phyloP scores from a whole-genome alignment of 352 stramenopile species.

The Pythium biforme region DNA sequence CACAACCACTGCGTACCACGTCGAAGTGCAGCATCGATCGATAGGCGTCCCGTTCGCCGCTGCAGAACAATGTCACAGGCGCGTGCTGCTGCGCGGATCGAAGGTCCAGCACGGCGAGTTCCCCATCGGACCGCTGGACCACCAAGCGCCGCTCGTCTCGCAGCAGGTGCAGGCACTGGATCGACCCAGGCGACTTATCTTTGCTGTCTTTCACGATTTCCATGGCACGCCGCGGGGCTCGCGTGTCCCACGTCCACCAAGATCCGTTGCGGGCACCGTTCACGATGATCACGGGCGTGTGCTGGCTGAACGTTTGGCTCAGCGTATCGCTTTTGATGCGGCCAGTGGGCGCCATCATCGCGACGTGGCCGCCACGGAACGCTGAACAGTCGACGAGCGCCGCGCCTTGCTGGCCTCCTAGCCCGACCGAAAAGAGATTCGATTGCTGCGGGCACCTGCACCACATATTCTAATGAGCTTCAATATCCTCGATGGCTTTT shows the following conservation, averaged over 20 bases:
- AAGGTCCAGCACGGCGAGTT: slow-evolving; percentile 47
- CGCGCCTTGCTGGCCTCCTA: slow-evolving; percentile 7
- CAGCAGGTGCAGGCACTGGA: slow-evolving; percentile 26
- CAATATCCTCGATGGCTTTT: too few species aligned
- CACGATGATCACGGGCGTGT: slow-evolving; percentile 7
- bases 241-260: slow-evolving; percentile 22
- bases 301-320: slow-evolving; percentile 16
- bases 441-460: slow-evolving; percentile 4
- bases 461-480: not conserved
- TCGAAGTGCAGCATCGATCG: slow-evolving; percentile 23
- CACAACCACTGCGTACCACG: not conserved
- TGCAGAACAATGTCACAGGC: not conserved
- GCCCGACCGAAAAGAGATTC: slow-evolving; percentile 10
- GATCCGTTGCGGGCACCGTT: slow-evolving; percentile 19
- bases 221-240: slow-evolving; percentile 6
- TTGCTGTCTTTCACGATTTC: not conserved
- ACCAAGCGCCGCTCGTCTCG: slow-evolving; percentile 39
- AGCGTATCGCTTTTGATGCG: slow-evolving; percentile 16
- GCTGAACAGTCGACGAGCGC: slow-evolving; percentile 8
- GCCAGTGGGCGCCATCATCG: not conserved
- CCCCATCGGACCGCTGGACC: slow-evolving; percentile 43
- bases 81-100: slow-evolving; percentile 16
- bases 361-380: not conserved
- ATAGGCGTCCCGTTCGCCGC: slow-evolving; percentile 1
- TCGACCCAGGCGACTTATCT: not conserved